Base-by-base conservation (phyloP, 2,329 filamentous ascomycete species). In the Cercospora beticola region DNA sequence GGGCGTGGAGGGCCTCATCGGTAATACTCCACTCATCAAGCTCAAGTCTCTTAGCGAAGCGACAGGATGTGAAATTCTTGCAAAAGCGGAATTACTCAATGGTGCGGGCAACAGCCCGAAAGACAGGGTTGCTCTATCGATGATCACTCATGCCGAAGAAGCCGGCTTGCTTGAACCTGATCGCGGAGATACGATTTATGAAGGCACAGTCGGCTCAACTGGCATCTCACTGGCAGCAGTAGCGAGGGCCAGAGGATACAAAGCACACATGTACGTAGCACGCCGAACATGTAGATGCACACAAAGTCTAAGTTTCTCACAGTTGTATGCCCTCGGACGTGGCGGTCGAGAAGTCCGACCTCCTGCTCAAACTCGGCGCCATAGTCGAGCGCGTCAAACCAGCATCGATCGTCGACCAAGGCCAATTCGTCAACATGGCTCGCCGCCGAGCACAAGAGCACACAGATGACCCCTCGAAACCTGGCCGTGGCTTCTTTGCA, bases 81-180 rank as follows among this genome's bases (percentile, higher is more conserved):
- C 90, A 73, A 99, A 99, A 82, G 93, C 93, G 60, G 95, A 99
- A 79, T 96, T 97, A 77, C 86, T 99, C 65, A 98, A 99, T 81
- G 95, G 94, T 61, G 94, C 94, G 3, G 95, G 95, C 16, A 92
- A 92, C 75, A 95, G 92, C 74, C 94, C 95, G 49, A 99, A 99
- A 81, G 95, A 99, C 81, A 88, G 95, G 64, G 95, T 99, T 14
- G 95, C 95, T 1, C 86, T 98, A 43, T 91, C 87, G 81, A 96
- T 98, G 85, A 97, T 99, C 78, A 82, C 88, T 67, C 83, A 84
- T 78, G 95, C 94, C 54, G 95, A 99, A 83, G 86, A 88, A 70
- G 82, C 86, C 60, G 93, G 93, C 2, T 83, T 94, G 18, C 82
- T 99, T 57, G 86, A 85, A 0, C 94, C 95, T 0, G 85, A 91